Evolutionary conservation across 164 flowering plant genomes (phyloP), one percentile per base, ranked within the genome.

Genomic region (Vitis vinifera): DNA sequence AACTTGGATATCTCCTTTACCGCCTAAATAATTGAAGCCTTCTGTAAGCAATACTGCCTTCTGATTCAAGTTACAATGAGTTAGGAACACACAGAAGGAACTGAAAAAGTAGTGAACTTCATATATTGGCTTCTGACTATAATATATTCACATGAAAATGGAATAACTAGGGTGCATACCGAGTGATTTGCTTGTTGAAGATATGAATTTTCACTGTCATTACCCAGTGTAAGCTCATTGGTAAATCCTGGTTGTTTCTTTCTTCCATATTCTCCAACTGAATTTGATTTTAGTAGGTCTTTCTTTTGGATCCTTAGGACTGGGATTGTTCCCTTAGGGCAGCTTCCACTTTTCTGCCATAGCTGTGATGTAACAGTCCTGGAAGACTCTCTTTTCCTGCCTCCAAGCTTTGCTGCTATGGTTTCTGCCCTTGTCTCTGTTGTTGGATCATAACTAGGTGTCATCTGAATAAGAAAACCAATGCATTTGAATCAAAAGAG

Each of bases 301-400:
- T 59, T 29, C 10, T 61, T 75, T 17, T 49, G 73, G 64, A 62
- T 55, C 60, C 90, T 78, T n/a, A 87, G 78, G 10, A 85, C 63
- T 0, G 89, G 92, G 9, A 88, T 64, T 10, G 90, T 85, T 68
- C 87, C 90, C 27, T 76, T 16, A 0, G 92, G 92, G 65, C 90
- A 88, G 30, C 76, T 84, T 63, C 92, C 90, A 68, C 71, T 81
- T 77, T 62, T 82, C 7, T 74, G 80, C 90, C 92, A 88, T n/a
- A 69, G 7, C 44, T 88, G 92, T 13, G 74, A 52, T 37, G 19
- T n/a, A 11, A 1, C 61, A 31, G 49, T 63, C 8, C 8, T 30
- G 8, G 72, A 50, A 27, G 68, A 14, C 37, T 62, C 16, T 7
- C 63, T 23, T 9, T 64, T 51, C 17, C 67, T 37, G 7, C 53